phyloP scores from a whole-genome alignment of 2,329 filamentous ascomycete genomes.

The Arthroderma sp. region DNA sequence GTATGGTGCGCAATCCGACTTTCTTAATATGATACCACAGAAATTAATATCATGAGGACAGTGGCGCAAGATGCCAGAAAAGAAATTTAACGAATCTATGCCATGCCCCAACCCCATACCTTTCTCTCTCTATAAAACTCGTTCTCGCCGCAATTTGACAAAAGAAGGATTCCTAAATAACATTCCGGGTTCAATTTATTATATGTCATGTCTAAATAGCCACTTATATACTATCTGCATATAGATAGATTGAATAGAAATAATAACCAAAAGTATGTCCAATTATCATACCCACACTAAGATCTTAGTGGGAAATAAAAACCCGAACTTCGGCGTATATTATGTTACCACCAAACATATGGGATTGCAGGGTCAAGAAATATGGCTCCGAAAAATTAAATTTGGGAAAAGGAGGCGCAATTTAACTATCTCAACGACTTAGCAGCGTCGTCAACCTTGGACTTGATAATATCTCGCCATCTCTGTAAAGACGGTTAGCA shows the following conservation, averaged over 20 bases:
- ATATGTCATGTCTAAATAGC: background rate
- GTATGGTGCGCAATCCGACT: background rate
- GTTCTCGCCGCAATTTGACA: background rate
- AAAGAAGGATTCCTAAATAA: background rate
- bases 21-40: background rate
- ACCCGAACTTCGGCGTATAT: background rate
- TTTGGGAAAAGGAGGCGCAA: background rate
- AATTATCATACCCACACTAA: too few relatives aligned
- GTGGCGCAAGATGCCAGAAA: background rate
- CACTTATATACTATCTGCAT: background rate
- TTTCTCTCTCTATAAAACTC: background rate
- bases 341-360: background rate
- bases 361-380: background rate
- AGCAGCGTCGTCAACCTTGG: constrained; percentile 20
- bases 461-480: constrained; percentile 31
- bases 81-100: background rate
- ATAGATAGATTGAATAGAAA: background rate
- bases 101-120: background rate
- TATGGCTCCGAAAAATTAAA: too few relatives aligned
- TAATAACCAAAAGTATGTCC: background rate
- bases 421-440: background rate
- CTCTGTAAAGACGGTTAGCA: constrained; percentile 20
- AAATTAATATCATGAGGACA: background rate
- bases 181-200: background rate
- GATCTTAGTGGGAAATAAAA: background rate